phyloP scores from a whole-genome alignment of 1,284 basidiomycete species.

The Cystobasidium slooffiae region DNA sequence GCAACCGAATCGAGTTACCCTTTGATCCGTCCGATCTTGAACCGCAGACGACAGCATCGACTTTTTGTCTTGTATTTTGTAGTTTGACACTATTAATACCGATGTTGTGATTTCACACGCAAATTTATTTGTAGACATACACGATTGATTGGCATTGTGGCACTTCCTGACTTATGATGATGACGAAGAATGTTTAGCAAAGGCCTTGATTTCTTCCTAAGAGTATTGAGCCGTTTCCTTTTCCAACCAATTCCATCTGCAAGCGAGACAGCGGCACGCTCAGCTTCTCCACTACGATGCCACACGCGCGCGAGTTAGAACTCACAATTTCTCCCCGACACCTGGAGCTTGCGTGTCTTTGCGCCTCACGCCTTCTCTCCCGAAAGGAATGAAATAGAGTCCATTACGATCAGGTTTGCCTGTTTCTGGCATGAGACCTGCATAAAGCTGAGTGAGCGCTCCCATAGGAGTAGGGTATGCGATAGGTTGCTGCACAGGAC shows the following conservation, averaged over 20 bases:
- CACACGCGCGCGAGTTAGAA: neutral
- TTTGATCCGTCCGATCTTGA: too few species aligned
- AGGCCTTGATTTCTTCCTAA: neutral
- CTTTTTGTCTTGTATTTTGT: too few species aligned
- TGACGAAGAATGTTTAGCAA: too few species aligned
- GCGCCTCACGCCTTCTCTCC: slow-evolving; percentile 6
- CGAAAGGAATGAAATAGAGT: slow-evolving; percentile 31
- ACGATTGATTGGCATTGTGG: too few species aligned
- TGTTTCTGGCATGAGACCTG: slow-evolving; percentile 27
- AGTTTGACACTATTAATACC: too few species aligned
- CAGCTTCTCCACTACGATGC: neutral
- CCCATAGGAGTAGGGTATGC: slow-evolving; percentile 18
- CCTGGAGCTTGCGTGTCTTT: slow-evolving; percentile 4
- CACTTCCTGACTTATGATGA: too few species aligned
- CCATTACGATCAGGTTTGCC: slow-evolving; percentile 24
- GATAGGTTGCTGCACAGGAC: neutral
- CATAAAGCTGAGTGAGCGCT: slow-evolving; percentile 25
- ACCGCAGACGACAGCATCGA: too few species aligned
- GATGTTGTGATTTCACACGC: too few species aligned
- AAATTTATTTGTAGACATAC: too few species aligned
- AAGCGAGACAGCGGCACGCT: neutral
- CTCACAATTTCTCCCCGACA: slow-evolving; percentile 18
- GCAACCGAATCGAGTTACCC: too few species aligned
- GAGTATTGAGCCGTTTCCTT: slow-evolving; percentile 12
- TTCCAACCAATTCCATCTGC: slow-evolving; percentile 29